Evolutionary conservation across 2,329 filamentous ascomycete species (phyloP), one percentile per base, ranked within the genome.

Genomic region (Xylariaceae sp.): DNA sequence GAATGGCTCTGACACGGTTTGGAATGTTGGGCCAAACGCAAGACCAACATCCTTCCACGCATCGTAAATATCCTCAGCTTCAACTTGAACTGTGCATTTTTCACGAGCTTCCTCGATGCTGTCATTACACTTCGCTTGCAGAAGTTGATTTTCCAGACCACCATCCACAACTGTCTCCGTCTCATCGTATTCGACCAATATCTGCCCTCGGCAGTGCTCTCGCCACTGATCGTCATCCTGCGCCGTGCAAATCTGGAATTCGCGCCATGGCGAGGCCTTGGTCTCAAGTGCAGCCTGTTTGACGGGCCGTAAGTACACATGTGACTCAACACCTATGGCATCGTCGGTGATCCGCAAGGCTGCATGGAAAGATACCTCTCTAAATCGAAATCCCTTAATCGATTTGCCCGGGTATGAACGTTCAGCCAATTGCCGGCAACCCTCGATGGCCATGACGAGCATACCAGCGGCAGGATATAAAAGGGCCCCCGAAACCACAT

Each of bases 401-500:
- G 20, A 27, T 13, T 42, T 52, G 27, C 47, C 45, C 9, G 51
- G 45, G 21, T 44, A 44, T 2, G 24, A 43, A 15, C 44, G 39
- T 45, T 53, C 46, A 3, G 51, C 42, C 1, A 58, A 9, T 29
- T 65, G 64, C 7, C 58, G 55, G 9, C 53, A 56, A 1, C 63
- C 66, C 43, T 69, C 65, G 10, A 67, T 60, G 3, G 59, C 64
- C 55, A 67, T 64, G n/a, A 58, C 55, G 6, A 65, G 50, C 52
- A 67, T 66, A 2, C 66, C 66, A 7, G 64, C 62, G 9, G 60
- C 67, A 2, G 67, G 67, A 20, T 65, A 68, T 4, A 69, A 37
- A 27, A 62, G 51, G 6, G 61, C 53, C 2, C 51, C 55, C 0
- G 50, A 50, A 6, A 68, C 61, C 24, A 55, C 53, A 24, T 69